These are phyloP conservation scores for Zygoascus tannicola DNA, from an alignment of 805 yeast genomes.

Conservation along the genomic window DNA sequence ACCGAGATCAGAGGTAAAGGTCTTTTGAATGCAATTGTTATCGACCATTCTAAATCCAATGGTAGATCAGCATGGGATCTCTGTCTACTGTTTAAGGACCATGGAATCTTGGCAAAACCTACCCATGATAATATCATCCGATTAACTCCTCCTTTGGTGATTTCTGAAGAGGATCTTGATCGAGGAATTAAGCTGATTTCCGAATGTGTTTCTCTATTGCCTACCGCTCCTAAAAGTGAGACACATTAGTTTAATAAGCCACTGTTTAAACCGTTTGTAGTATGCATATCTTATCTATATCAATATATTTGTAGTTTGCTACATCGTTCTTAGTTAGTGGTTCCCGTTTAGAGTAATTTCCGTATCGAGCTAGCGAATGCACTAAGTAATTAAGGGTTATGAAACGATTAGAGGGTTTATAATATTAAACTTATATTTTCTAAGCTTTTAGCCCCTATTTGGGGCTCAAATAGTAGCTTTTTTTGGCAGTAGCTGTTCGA, in stretches of 20 bases:
- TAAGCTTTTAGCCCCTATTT: too few species aligned
- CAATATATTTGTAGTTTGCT: too few species aligned
- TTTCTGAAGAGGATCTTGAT: slow-evolving; percentile 73
- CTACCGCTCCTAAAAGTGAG: slow-evolving; percentile 20
- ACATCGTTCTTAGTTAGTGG: too few species aligned
- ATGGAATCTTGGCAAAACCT: slow-evolving; percentile 91
- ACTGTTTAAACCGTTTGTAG: too few species aligned
- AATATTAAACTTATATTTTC: too few species aligned
- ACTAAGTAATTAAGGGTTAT: too few species aligned
- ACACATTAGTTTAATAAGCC: neutral
- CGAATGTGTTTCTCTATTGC: slow-evolving; percentile 41
- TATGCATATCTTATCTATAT: too few species aligned
- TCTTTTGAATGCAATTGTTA: slow-evolving; percentile 80
- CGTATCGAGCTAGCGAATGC: too few species aligned
- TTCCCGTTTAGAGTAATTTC: too few species aligned
- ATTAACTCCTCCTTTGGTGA: slow-evolving; percentile 92
- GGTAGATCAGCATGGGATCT: slow-evolving; percentile 96
- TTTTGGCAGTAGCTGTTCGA: too few species aligned
- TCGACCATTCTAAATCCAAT: slow-evolving; percentile 71
- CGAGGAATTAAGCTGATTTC: slow-evolving; percentile 73
- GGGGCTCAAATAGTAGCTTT: too few species aligned
- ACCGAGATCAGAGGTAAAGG: slow-evolving; percentile 74
- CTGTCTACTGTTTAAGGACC: slow-evolving; percentile 77
- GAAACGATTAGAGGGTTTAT: too few species aligned
- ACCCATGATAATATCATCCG: slow-evolving; percentile 94